Evolutionary conservation across 2,329 filamentous ascomycete species (phyloP), one percentile per base, ranked within the genome.

Genomic region (Torrubiellomyces zombiae): DNA sequence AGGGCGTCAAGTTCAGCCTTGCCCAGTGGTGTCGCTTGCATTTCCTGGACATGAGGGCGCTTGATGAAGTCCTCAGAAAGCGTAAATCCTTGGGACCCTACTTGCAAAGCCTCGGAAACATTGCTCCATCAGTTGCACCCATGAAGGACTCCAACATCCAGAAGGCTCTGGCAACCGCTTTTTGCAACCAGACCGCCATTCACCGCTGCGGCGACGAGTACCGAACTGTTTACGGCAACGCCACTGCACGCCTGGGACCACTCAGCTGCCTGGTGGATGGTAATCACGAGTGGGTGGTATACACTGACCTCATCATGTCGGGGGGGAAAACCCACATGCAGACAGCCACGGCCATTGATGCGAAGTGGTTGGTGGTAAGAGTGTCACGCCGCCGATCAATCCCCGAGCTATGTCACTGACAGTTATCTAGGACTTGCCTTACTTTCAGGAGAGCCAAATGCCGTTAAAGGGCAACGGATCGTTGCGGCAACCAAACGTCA

Each of bases 1-100:
- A n/a, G n/a, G n/a, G n/a, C n/a, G n/a, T n/a, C n/a, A n/a, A n/a
- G n/a, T n/a, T n/a, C n/a, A n/a, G n/a, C n/a, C n/a, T n/a, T n/a
- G n/a, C n/a, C n/a, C n/a, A n/a, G n/a, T n/a, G n/a, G n/a, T n/a
- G 38, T 83, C 83, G 4, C 71, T 82, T 36, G 8, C 23, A 29
- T 20, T 9, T n/a, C 14, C 19, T 32, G 17, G 15, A 32, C 14
- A 23, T 23, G n/a, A 10, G 15, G 9, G 29, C 29, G 8, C 20
- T 32, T 7, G 29, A 32, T 9, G 29, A 28, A 9, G 21, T 23
- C 17, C 12, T n/a, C 7, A 24, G 7, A 21, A 23, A 7, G 11
- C 20, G 14, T 21, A 13, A 21, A 21, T 7, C 20, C 14, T 7
- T 10, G 20, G 7, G n/a, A 6, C 20, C 14, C 14, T 13, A 12